Evolutionary conservation across 129 eudicot species (phyloP), one percentile per base, ranked within the genome.

Genomic region (Chrysanthemum seticuspe): DNA sequence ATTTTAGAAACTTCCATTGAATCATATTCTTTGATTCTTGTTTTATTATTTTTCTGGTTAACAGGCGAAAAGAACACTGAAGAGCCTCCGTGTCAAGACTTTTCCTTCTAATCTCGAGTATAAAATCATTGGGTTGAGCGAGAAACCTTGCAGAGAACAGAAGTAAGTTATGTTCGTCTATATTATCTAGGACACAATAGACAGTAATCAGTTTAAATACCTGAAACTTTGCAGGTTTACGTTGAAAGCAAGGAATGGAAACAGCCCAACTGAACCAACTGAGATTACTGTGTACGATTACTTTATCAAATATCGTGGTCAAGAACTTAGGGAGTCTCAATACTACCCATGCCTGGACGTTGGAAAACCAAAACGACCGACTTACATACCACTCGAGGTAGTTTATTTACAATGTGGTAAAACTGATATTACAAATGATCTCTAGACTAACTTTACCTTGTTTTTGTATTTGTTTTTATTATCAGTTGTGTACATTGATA

Each of bases 321-420:
- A 82, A 21, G 76, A 76, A 21, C 65, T 6, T 21, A 74, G 29
- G 79, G 68, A 0, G 63, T 92, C 96, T 34, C 88, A 69, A 8
- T 88, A 89, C 62, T 71, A 82, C 6, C 98, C 98, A 0, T 93
- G 98, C 74, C 79, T 93, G 18, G 89, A 93, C 86, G 98, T 89
- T 23, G 98, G 96, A 15, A 93, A 82, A 45, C 89, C 96, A 0
- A 89, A 84, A 72, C 80, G 91, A 1, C 98, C 96, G 0, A 87
- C 91, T 21, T 89, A 72, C 79, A 55, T 92, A 31, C 96, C 98
- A 1, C 56, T 92, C 1, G 98, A 92, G 91, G 98, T 92, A 73
- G 70, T 44, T 14, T 2, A 8, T 7, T 8, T 0, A 6, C 62
- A 40, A 15, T 25, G n/a, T 55, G 47, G 66, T 54, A 14, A 13